Base-by-base conservation (phyloP, 768 basidiomycete species). In the Lactifluus volemus region DNA sequence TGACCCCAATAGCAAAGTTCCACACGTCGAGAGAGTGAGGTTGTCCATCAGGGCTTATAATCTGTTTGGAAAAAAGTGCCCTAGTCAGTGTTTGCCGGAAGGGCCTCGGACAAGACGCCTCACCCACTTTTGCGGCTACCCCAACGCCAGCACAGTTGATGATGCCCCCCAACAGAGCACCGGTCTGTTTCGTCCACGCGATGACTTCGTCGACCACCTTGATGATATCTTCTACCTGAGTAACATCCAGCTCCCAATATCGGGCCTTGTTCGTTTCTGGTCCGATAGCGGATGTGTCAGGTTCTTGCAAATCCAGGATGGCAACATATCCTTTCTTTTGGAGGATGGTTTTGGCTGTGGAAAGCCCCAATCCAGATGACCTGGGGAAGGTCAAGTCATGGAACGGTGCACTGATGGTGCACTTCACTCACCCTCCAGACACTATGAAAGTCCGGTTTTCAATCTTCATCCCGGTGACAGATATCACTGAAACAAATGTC, bases 71-170 rank as follows among this genome's bases (percentile, higher is more conserved):
- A 39, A 12, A 41, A 14, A n/a, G 44, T 11, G 45, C 9, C 19
- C 15, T 10, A 30, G 32, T 52, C 17, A 41, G 52, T 29, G 29
- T 10, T 32, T 5, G 21, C 17, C 32, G 17, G 19, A 25, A 25
- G 25, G 25, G 25, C 6, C 5, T 5, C 4, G 9, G 44, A 52
- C 15, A 32, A 36, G 19, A 36, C 38, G 29, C 12, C 12, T 11
- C 1, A 25, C 71, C n/a, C 53, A 68, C 68, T 58, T 68, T 69
- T 36, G 70, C 71, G 15, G 67, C 67, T 47, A 65, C 70, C 17
- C 76, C 84, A 0, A 83, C 76, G 4, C 84, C 84, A 4, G 82
- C 84, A 62, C 79, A 79, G 66, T 83, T 82, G 9, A 85, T 76
- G 4, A 84, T 79, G 9, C 84, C 83, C 6, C 83, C 83, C n/a